phyloP scores from a whole-genome alignment of 768 basidiomycete genomes.

The Clathrus columnatus region DNA sequence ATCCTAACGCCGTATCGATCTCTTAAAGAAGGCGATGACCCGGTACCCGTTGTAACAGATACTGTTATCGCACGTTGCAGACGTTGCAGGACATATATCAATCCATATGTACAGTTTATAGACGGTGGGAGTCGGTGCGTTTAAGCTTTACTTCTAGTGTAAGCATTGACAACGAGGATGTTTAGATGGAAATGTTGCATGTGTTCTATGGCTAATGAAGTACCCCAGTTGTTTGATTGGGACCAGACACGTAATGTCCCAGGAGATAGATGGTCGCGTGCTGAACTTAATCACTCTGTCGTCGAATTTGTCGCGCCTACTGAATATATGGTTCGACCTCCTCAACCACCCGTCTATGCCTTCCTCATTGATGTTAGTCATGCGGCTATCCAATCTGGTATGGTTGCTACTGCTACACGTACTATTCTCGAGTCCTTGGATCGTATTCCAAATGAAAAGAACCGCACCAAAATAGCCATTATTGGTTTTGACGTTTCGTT shows the following conservation, averaged over 20 bases:
- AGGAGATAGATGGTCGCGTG: constrained; percentile 88
- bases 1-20: constrained; percentile 88
- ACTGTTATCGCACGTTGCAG: constrained; percentile 94
- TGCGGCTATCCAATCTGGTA: constrained; percentile 83
- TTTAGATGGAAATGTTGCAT: constrained; percentile 95
- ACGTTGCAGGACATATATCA: constrained; percentile 94
- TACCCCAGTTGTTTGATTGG: constrained; percentile 98
- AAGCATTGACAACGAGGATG: neutral
- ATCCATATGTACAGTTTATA: constrained; percentile 95
- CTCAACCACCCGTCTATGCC: constrained; percentile 93
- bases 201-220: constrained; percentile 97
- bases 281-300: constrained; percentile 88
- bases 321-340: constrained; percentile 98
- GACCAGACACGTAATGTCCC: constrained; percentile 89
- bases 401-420: constrained; percentile 97
- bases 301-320: constrained; percentile 97
- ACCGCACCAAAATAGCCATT: constrained; percentile 85
- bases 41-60: constrained; percentile 85
- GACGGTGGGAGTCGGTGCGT: constrained; percentile 88
- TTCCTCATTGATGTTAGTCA: constrained; percentile 98
- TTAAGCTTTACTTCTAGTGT: neutral
- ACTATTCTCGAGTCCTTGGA: constrained; percentile 94
- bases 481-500: constrained; percentile 87
- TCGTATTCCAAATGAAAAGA: constrained; percentile 90
- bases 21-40: constrained; percentile 71